Conservation (phyloP, 2,329 filamentous ascomycete genomes). For the Lachnellula suecica region DNA sequence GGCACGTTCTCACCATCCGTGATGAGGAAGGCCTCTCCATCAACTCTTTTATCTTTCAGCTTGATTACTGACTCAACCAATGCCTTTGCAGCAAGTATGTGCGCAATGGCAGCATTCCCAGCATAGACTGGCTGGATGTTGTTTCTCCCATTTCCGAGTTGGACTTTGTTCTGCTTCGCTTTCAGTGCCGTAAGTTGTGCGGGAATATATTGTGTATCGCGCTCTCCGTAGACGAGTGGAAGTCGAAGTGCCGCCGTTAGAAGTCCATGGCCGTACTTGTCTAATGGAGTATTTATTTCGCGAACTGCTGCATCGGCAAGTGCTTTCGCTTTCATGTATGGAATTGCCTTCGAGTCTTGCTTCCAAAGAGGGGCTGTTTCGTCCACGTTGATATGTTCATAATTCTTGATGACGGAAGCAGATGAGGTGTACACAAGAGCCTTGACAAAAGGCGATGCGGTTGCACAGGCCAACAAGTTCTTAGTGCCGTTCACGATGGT, state of each 20-base stretch:
- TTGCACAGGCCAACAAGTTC: slow-evolving; percentile 26
- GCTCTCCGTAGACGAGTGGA: slow-evolving; percentile 35
- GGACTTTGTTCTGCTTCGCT: slow-evolving; percentile 45
- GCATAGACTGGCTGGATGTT: slow-evolving; percentile 54
- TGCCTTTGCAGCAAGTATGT: slow-evolving; percentile 43
- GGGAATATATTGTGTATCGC: slow-evolving; percentile 10
- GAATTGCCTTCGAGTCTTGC: slow-evolving; percentile 27
- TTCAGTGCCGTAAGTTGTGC: slow-evolving; percentile 2
- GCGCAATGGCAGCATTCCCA: slow-evolving; percentile 49
- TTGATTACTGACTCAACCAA: background rate
- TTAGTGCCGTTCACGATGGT: slow-evolving; percentile 36
- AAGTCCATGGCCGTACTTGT: no score
- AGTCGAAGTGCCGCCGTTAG: slow-evolving; percentile 22
- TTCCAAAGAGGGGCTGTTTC: slow-evolving; percentile 28
- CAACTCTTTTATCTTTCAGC: background rate
- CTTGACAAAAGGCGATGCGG: slow-evolving; percentile 16
- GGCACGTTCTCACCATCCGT: slow-evolving; percentile 33
- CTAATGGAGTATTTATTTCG: slow-evolving; percentile 32
- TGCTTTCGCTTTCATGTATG: slow-evolving; percentile 31
- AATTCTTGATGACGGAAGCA: slow-evolving; percentile 29
- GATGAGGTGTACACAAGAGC: slow-evolving; percentile 36
- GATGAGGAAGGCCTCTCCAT: slow-evolving; percentile 37
- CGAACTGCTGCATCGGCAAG: slow-evolving; percentile 33
- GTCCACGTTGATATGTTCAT: slow-evolving; percentile 23
- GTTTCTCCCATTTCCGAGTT: slow-evolving; percentile 49